Evolutionary conservation across 164 flowering plant genomes (phyloP), one percentile per base, ranked within the genome.

Genomic region (Liriodendron chinense): DNA sequence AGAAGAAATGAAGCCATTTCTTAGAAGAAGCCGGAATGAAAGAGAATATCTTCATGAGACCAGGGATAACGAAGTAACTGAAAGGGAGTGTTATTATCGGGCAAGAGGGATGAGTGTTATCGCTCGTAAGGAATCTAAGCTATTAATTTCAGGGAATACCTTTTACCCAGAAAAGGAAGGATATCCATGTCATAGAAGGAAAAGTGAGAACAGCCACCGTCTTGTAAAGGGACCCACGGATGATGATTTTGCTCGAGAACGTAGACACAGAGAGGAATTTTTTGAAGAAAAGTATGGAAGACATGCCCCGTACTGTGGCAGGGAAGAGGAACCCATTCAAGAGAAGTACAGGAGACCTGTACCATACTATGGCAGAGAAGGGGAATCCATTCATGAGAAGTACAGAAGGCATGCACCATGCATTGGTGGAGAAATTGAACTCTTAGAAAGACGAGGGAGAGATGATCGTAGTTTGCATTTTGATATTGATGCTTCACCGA

Each of bases 361-460:
- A 63, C 63, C 77, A 65, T 81, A 68, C 73, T 13, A 21, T 70
- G 72, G 66, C 34, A 74, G 75, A 72, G 79, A 78, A 50, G 78
- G 68, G 65, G 80, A 79, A 69, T 67, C 56, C 26, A 74, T 56
- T 47, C 65, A 25, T 26, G 77, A 72, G 22, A 76, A 65, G 43
- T 78, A 75, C 77, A 82, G 72, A 26, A 76, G 79, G 25, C 65
- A 65, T 74, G 47, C 75, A 2, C 75, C 78, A 24, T 62, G n/a
- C 61, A 9, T 2, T 74, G 69, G 72, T 59, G 80, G 85, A 76
- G 82, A 81, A 77, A 43, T 50, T 21, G 65, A 78, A 76, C 70
- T 57, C 47, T 73, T 78, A 74, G 66, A 69, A 21, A 76, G 82
- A 69, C 80, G 81, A 79, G 79, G 65, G 63, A 78, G 80, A 78